Percentiles rank a stretch among this genome's conserved stretches.
Evolutionary conservation across 495 filamentous ascomycete genomes (phyloP).

Genomic region (Cenococcum geophilum): DNA sequence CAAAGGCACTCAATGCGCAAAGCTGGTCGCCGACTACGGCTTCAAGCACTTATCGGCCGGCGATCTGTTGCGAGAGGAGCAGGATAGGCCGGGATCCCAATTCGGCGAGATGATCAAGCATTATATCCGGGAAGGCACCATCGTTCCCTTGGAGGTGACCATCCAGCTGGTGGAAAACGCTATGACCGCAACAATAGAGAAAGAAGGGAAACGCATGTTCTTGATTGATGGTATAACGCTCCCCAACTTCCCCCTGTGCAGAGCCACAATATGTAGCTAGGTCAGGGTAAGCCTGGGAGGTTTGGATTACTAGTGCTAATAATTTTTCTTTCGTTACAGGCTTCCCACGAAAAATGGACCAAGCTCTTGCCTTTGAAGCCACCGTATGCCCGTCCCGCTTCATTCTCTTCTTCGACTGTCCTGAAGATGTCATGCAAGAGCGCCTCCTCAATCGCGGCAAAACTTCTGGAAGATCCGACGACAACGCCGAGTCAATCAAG

Average conservation of each 20-base stretch:
- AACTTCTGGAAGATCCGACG: constrained; percentile 84
- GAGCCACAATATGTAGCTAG: not conserved
- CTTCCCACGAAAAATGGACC: constrained; percentile 95
- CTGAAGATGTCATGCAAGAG: constrained; percentile 78
- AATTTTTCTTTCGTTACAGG: constrained; percentile 41
- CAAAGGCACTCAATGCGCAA: constrained; percentile 82
- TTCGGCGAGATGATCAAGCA: constrained; percentile 85
- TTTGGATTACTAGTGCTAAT: not conserved
- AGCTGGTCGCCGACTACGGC: constrained; percentile 80
- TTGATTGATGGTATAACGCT: constrained; percentile 62
- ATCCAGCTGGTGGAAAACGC: constrained; percentile 86
- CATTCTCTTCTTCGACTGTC: constrained; percentile 86
- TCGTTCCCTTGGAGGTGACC: constrained; percentile 99
- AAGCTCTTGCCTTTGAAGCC: constrained; percentile 87
- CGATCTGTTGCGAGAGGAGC: constrained; percentile 89
- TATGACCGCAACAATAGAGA: constrained; percentile 60
- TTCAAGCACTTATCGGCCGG: constrained; percentile 92
- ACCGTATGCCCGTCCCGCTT: constrained; percentile 74
- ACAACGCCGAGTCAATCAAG: constrained; percentile 90
- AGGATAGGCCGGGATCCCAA: constrained; percentile 73
- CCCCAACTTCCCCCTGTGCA: not conserved
- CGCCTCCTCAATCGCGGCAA: constrained; percentile 81
- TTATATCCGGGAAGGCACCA: constrained; percentile 86
- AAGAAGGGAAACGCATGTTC: constrained; percentile 54
- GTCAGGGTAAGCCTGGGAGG: too few relatives aligned